Conservation (phyloP, 345 rosid genomes). For the Hypericum androsaemum region DNA sequence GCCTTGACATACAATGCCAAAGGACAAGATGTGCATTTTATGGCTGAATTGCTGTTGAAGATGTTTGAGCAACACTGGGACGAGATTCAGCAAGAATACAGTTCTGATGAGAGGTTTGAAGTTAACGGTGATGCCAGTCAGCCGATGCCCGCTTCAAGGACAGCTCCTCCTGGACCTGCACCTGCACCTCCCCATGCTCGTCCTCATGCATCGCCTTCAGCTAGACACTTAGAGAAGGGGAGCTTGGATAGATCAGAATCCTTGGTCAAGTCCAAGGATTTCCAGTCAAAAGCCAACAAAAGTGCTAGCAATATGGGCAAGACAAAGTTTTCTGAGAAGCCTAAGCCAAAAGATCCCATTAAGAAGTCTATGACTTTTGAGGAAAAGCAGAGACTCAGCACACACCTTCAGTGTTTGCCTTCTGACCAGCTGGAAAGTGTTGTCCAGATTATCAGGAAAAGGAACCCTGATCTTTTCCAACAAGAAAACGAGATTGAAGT, state of each 20-base stretch:
- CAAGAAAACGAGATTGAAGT: constrained; percentile 89
- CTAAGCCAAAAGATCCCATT: constrained; percentile 28
- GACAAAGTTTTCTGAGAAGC: too few relatives aligned
- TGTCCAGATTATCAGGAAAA: constrained; percentile 77
- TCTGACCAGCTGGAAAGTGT: constrained; percentile 60
- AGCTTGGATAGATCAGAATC: constrained; percentile 40
- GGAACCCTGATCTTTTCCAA: constrained; percentile 54
- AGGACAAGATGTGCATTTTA: constrained; percentile 69
- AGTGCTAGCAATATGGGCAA: constrained; percentile 10
- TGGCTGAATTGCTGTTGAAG: constrained; percentile 57
- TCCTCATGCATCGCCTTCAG: constrained; percentile 1
- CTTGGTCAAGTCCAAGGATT: constrained; percentile 25
- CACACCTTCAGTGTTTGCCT: constrained; percentile 61
- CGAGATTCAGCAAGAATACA: constrained; percentile 31
- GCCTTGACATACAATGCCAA: constrained; percentile 76
- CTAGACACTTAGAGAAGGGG: constrained; percentile 15
- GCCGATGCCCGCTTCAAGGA: constrained; percentile 22
- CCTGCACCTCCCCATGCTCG: not conserved
- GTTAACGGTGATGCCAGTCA: constrained; percentile 14
- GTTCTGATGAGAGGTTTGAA: constrained; percentile 20
- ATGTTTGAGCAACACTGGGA: constrained; percentile 66
- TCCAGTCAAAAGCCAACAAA: constrained; percentile 14
- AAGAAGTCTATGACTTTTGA: constrained; percentile 63
- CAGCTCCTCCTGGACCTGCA: constrained; percentile 15
- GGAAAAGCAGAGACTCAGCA: constrained; percentile 75